phyloP scores from a whole-genome alignment of 371 early-diverging fungal genomes.

The Mortierella sp. region DNA sequence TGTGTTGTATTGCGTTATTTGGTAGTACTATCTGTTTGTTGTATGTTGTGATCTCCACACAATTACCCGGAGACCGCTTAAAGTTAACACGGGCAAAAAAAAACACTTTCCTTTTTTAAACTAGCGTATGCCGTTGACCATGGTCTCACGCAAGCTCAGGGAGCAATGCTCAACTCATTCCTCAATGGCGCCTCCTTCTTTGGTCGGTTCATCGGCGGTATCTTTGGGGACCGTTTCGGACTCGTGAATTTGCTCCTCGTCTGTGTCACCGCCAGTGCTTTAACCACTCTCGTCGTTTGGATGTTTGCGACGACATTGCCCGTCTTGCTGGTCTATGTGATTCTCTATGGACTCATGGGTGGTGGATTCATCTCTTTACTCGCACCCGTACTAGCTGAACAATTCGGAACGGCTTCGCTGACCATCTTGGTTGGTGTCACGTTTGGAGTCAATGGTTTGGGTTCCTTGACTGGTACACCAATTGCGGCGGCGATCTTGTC shows the following conservation, averaged over 20 bases:
- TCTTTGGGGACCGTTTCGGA: slow-evolving; percentile 59
- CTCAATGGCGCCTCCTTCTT: slow-evolving; percentile 63
- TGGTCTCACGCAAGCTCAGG: slow-evolving; percentile 35
- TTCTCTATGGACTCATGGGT: slow-evolving; percentile 61
- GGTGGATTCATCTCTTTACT: slow-evolving; percentile 63
- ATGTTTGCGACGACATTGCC: slow-evolving; percentile 64
- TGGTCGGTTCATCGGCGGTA: slow-evolving; percentile 58
- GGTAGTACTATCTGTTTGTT: too few species aligned
- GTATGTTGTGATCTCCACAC: too few species aligned
- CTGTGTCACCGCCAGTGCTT: slow-evolving; percentile 56
- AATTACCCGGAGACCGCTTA: too few species aligned
- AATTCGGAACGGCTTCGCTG: slow-evolving; percentile 52
- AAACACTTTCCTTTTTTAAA: slow-evolving; percentile 37
- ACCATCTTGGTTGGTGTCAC: slow-evolving; percentile 57
- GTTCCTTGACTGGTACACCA: slow-evolving; percentile 60
- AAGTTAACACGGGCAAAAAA: too few species aligned
- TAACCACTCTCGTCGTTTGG: slow-evolving; percentile 72
- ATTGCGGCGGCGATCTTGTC: slow-evolving; percentile 56
- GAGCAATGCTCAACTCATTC: slow-evolving; percentile 58
- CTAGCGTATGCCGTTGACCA: slow-evolving; percentile 53
- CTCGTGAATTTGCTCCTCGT: slow-evolving; percentile 59
- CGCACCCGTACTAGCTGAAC: slow-evolving; percentile 57
- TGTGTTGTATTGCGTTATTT: not conserved
- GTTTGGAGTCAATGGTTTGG: slow-evolving; percentile 58
- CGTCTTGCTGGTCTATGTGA: slow-evolving; percentile 58